Evolutionary conservation across 306 rosid species (phyloP).

Genomic region (Carpinus viminea): DNA sequence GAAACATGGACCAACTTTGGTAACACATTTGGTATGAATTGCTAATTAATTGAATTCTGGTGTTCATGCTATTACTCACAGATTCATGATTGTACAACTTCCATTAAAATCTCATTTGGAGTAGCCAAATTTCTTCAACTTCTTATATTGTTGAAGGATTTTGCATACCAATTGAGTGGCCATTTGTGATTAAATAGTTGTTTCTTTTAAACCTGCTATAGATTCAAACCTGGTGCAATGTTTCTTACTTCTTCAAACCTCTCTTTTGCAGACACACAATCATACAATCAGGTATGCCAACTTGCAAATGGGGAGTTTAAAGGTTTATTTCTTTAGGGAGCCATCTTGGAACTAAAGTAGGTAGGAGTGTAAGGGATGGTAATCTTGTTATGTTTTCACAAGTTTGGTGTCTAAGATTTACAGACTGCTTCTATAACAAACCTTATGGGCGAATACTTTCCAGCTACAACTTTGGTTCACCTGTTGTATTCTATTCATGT

Average conservation of each 20-base stretch:
- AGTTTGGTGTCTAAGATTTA: no score
- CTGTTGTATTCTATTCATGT: no score
- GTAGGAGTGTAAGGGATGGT: no score
- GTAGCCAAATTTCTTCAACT: no score
- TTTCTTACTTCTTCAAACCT: conserved; percentile 1
- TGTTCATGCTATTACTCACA: no score
- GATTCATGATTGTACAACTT: no score
- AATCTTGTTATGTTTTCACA: no score
- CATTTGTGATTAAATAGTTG: no score
- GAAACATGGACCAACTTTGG: conserved; percentile 56
- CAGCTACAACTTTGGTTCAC: conserved; percentile 9
- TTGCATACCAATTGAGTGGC: no score
- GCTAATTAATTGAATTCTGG: no score
- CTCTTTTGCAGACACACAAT: conserved; percentile 35
- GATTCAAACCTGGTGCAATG: not conserved
- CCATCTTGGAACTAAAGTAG: conserved; percentile 9
- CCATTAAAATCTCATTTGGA: no score
- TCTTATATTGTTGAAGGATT: no score
- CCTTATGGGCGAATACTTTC: not conserved
- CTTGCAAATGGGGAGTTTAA: conserved; percentile 58
- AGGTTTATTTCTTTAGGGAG: conserved; percentile 49
- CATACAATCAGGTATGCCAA: conserved; percentile 52
- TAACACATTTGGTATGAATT: conserved; percentile 43
- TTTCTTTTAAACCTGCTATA: not conserved
- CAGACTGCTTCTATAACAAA: not conserved